Base-by-base conservation (phyloP, 2,329 filamentous ascomycete genomes). In the Alternaria postmessia region DNA sequence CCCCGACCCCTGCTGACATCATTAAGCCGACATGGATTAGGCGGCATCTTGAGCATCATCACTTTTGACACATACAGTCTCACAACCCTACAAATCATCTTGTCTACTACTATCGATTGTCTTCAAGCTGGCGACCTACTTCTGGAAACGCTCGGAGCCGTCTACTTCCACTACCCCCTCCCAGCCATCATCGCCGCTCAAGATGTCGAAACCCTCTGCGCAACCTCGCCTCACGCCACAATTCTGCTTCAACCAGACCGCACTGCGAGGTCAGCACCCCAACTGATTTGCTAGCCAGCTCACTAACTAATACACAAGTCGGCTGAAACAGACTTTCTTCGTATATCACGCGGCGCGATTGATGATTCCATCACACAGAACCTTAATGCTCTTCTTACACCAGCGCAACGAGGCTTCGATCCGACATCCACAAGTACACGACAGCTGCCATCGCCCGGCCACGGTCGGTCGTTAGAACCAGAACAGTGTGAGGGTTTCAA, bases 281-380 rank as follows among this genome's bases (percentile, higher is more conserved):
- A 41, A 34, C 32, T 22, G 16, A 54, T 36, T 57, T 38, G 28
- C 34, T 42, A 62, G 49, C 57, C 63, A 64, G 56, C 59, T 57
- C 70, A 77, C 74, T 76, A 75, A 78, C 72, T 77, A 75, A 78
- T 73, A 51, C 42, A 18, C 47, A 61, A 62, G 65, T 60, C 51
- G 44, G 56, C 20, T 66, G 59, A 66, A 54, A 64, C 73, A 97
- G 95, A 97, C 78, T 99, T 99, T 78, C 86, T 99, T 22, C 91
- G 93, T 39, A 80, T 95, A 66, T 97, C 94, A 9, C 89, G 95
- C 65, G 85, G 88, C 53, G 88, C 91, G 48, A 90, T 97, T 73
- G 95, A 99, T 80, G 95, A 99, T 80, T 93, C 91, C 44, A 98
- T 99, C 74, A 88, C 89, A 1, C 94, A 97, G 74, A 94, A 96